phyloP scores from a whole-genome alignment of 1,284 basidiomycete species.

The Trichosporon sp. region DNA sequence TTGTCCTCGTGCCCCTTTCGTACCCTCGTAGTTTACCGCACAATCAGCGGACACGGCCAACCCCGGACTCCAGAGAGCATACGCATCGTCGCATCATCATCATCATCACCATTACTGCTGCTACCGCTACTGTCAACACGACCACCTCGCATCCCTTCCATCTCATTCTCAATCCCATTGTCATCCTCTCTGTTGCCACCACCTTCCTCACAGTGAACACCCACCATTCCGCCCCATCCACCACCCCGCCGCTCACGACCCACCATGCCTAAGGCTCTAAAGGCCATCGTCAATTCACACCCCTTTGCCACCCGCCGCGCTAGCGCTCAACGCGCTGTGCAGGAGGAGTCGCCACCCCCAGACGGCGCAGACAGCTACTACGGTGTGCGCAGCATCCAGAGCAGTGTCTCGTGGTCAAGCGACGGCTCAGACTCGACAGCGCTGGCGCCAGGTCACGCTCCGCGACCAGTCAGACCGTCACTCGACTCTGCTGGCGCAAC shows the following conservation, averaged over 20 bases:
- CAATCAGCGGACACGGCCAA: too few species aligned
- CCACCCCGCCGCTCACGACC: neutral
- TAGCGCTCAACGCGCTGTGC: neutral
- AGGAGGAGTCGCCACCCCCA: constrained; percentile 9
- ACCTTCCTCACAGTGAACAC: neutral
- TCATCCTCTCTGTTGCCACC: neutral
- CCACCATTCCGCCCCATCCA: neutral
- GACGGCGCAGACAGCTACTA: constrained; percentile 24
- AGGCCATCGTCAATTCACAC: constrained; percentile 1
- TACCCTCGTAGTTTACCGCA: too few species aligned
- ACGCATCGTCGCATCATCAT: neutral
- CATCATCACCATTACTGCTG: neutral
- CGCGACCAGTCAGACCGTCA: neutral
- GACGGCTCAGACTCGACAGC: constrained; percentile 1
- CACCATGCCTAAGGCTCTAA: constrained; percentile 1
- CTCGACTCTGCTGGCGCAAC: neutral
- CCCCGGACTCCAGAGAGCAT: neutral
- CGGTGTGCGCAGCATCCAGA: constrained; percentile 28
- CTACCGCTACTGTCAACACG: too few species aligned
- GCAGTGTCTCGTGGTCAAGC: constrained; percentile 12
- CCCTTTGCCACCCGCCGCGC: constrained; percentile 18
- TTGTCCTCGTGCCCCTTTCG: too few species aligned
- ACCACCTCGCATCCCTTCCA: too few species aligned
- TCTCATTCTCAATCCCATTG: neutral
- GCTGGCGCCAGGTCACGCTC: neutral